phyloP scores from a whole-genome alignment of 176 grass and related monocot genomes.

The Bothriochloa decipiens region DNA sequence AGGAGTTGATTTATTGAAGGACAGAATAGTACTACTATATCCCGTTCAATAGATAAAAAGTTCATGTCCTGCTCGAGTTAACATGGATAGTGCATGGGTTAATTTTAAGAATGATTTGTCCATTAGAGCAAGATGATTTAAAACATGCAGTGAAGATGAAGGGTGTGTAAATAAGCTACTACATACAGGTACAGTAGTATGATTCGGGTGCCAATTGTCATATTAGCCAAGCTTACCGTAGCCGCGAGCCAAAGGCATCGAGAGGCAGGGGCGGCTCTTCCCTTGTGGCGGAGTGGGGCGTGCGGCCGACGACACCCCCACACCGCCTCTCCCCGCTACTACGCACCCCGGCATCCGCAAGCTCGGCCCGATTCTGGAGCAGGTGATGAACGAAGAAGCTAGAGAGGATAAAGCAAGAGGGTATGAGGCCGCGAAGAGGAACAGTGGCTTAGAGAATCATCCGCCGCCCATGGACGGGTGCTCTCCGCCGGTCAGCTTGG shows the following conservation, averaged over 20 bases:
- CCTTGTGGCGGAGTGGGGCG: background rate
- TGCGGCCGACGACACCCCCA: background rate
- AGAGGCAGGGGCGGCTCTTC: background rate
- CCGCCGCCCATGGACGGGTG: background rate
- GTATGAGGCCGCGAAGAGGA: background rate
- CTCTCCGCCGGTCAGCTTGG: background rate
- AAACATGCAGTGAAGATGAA: background rate
- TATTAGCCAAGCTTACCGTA: conserved; percentile 21
- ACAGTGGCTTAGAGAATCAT: background rate
- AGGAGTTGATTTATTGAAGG: too few relatives aligned
- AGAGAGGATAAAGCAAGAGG: background rate
- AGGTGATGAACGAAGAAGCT: background rate
- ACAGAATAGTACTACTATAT: background rate
- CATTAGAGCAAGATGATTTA: background rate
- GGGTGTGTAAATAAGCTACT: background rate
- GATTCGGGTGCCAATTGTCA: background rate
- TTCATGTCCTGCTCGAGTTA: background rate
- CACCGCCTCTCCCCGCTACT: background rate
- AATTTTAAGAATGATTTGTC: background rate
- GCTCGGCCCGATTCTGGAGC: background rate
- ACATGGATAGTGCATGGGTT: background rate
- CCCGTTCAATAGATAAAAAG: background rate
- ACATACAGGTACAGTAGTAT: background rate
- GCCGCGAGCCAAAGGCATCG: background rate
- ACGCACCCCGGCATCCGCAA: background rate